These are phyloP conservation scores for Alternaria tenuissima DNA, from an alignment of 2,329 filamentous ascomycete species.

Conservation along the genomic window DNA sequence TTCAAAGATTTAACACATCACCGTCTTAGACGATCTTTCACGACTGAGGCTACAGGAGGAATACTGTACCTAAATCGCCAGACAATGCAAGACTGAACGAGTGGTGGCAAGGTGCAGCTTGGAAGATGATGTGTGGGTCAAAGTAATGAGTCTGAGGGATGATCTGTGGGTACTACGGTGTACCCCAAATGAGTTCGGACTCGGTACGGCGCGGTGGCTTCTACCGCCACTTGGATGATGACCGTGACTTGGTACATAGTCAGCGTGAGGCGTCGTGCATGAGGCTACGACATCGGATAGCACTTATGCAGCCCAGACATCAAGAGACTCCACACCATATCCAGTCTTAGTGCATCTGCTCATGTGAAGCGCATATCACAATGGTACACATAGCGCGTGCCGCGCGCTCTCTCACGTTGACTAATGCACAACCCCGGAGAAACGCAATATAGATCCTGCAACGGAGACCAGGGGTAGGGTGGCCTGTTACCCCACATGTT, in stretches of 20 bases:
- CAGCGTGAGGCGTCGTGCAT: neutral
- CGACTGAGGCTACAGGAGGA: neutral
- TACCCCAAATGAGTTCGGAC: conserved; percentile 12
- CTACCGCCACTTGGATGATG: conserved; percentile 3
- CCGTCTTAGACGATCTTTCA: neutral
- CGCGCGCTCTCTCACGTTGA: neutral
- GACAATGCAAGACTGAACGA: neutral
- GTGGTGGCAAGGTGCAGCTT: conserved; percentile 10
- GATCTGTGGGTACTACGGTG: conserved; percentile 10
- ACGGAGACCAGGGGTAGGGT: neutral
- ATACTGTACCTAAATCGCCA: neutral
- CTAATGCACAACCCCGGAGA: conserved; percentile 5
- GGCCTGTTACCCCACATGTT: conserved; percentile 5
- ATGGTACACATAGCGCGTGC: neutral
- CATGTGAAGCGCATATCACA: neutral
- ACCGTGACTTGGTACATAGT: neutral
- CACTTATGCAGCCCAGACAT: conserved; percentile 1
- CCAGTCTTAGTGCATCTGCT: neutral
- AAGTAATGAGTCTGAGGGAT: conserved; percentile 2
- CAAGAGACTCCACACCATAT: neutral
- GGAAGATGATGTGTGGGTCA: neutral
- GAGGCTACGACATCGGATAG: neutral
- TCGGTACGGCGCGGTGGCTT: conserved; percentile 21
- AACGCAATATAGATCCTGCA: conserved; percentile 15
- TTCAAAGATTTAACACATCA: neutral